These are phyloP conservation scores for Globisporangium iwayamae DNA, from an alignment of 352 stramenopile genomes.

Conservation along the genomic window DNA sequence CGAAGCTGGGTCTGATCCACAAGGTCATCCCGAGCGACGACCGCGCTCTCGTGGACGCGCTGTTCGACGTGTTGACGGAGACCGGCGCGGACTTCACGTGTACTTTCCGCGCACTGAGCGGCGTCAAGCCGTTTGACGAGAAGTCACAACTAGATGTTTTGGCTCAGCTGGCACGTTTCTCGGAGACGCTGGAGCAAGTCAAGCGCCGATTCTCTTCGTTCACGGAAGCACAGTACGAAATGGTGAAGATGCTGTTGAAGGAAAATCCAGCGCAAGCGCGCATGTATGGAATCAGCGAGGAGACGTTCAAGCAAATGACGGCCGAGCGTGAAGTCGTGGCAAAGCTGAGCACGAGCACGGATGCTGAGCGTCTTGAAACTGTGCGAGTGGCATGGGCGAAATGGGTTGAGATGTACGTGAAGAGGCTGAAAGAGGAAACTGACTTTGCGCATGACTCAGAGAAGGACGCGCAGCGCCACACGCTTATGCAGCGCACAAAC, in stretches of 20 bases:
- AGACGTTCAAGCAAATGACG: constrained; percentile 51
- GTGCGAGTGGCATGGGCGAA: constrained; percentile 44
- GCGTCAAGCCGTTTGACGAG: constrained; percentile 37
- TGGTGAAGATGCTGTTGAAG: constrained; percentile 54
- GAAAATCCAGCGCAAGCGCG: constrained; percentile 58
- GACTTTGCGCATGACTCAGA: constrained; percentile 29
- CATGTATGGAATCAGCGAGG: constrained; percentile 74
- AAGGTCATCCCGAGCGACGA: constrained; percentile 31
- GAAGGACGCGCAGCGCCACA: constrained; percentile 31
- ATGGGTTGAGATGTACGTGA: constrained; percentile 59
- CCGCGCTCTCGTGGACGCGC: constrained; percentile 38
- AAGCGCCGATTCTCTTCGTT: constrained; percentile 61
- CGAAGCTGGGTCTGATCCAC: constrained; percentile 63
- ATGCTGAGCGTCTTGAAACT: constrained; percentile 40
- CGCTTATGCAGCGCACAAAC: constrained; percentile 65
- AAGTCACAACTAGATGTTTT: constrained; percentile 29
- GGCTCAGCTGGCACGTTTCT: constrained; percentile 51
- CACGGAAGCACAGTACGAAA: constrained; percentile 71
- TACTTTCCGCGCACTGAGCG: constrained; percentile 58
- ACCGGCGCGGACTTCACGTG: constrained; percentile 80
- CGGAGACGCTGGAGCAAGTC: constrained; percentile 63
- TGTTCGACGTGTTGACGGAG: constrained; percentile 53
- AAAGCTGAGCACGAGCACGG: constrained; percentile 38
- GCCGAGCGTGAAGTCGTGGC: constrained; percentile 39
- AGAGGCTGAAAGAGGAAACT: constrained; percentile 40